A percentile compares a stretch with the other conserved stretches of the same genome.
phyloP scores from a whole-genome alignment of 2,329 filamentous ascomycete genomes.

The Neofusicoccum sp. region DNA sequence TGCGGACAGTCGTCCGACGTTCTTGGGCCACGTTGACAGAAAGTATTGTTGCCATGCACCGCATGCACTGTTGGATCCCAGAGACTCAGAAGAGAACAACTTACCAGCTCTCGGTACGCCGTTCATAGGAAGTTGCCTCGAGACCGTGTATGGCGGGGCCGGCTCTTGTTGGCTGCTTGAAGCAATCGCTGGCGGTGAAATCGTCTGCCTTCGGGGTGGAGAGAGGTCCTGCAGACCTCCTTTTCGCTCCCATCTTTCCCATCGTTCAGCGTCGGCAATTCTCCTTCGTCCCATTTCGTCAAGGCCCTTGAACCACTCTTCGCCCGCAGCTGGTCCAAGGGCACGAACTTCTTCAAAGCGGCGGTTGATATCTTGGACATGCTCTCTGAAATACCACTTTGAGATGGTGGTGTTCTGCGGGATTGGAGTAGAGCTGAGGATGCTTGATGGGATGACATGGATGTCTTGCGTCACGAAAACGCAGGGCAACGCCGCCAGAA shows the following conservation, averaged over 20 bases:
- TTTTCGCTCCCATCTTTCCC: constrained; percentile 72
- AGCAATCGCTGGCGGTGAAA: not conserved
- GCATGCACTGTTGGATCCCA: not conserved
- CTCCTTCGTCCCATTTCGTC: constrained; percentile 63
- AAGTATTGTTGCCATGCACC: not conserved
- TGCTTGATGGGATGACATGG: constrained; percentile 61
- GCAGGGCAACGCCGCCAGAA: constrained; percentile 71
- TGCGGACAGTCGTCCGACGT: not conserved
- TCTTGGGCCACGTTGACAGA: not conserved
- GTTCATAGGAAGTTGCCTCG: constrained; percentile 20
- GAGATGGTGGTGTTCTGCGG: constrained; percentile 56
- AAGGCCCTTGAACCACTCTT: constrained; percentile 81
- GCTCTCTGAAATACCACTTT: constrained; percentile 67
- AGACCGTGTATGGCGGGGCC: not conserved
- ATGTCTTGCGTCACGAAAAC: constrained; percentile 65
- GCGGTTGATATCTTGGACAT: constrained; percentile 64
- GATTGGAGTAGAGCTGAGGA: constrained; percentile 54
- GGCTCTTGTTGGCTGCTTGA: constrained; percentile 4
- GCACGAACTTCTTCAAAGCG: constrained; percentile 66
- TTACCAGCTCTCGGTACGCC: constrained; percentile 19
- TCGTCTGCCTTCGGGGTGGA: not conserved
- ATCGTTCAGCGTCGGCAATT: constrained; percentile 65
- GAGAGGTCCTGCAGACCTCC: constrained; percentile 13
- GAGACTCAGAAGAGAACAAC: not conserved
- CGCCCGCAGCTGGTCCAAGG: constrained; percentile 68